Conservation (phyloP, 2,329 filamentous ascomycete genomes). For the Coniochaeta sp. region DNA sequence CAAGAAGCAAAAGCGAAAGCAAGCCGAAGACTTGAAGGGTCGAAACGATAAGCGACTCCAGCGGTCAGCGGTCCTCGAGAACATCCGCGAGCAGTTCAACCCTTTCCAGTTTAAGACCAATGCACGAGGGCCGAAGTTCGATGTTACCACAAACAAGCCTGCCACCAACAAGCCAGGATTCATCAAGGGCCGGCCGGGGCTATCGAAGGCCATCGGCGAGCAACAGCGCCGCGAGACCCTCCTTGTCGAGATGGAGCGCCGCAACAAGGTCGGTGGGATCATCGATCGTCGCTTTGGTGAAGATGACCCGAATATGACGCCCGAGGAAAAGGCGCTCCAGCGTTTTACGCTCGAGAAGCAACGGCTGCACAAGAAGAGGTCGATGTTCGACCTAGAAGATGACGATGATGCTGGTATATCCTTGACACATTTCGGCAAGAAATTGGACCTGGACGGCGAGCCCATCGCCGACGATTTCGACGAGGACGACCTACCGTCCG, state of each 20-base stretch:
- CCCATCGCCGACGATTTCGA: slow-evolving; percentile 65
- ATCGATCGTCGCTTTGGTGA: slow-evolving; percentile 93
- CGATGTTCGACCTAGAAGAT: slow-evolving; percentile 87
- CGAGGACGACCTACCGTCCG: slow-evolving; percentile 61
- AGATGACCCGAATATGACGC: slow-evolving; percentile 86
- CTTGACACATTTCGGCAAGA: slow-evolving; percentile 79
- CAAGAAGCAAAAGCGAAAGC: slow-evolving; percentile 84
- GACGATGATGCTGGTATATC: slow-evolving; percentile 51
- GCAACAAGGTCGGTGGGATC: slow-evolving; percentile 88
- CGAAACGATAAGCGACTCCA: slow-evolving; percentile 67
- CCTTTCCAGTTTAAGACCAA: slow-evolving; percentile 90
- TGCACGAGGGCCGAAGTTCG: slow-evolving; percentile 72
- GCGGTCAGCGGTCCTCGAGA: slow-evolving; percentile 68
- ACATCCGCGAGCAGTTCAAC: slow-evolving; percentile 94
- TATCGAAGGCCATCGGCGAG: slow-evolving; percentile 80
- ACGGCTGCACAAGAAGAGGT: slow-evolving; percentile 65
- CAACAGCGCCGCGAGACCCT: slow-evolving; percentile 68
- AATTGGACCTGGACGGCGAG: slow-evolving; percentile 55
- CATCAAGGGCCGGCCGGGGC: slow-evolving; percentile 68
- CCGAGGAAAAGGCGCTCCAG: slow-evolving; percentile 86
- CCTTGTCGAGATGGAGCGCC: slow-evolving; percentile 79
- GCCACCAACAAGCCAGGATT: slow-evolving; percentile 43
- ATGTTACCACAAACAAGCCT: slow-evolving; percentile 64
- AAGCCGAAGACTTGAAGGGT: slow-evolving; percentile 57
- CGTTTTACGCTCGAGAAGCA: slow-evolving; percentile 87